Base-by-base conservation (phyloP, 257 asterid genomes). In the Leptodermis oblonga region DNA sequence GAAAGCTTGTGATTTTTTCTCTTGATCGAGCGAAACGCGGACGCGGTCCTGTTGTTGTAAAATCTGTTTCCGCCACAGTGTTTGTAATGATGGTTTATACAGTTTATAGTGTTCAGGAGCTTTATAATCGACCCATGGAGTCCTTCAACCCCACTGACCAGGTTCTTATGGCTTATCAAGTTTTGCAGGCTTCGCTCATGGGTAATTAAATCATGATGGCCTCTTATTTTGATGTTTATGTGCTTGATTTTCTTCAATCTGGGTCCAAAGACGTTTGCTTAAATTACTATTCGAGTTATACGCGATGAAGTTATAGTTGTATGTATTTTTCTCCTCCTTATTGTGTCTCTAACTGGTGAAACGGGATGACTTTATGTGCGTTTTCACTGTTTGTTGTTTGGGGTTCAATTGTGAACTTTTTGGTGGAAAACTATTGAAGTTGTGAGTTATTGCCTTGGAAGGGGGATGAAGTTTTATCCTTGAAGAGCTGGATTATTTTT, bases 21-120 rank as follows among this genome's bases (percentile, higher is more conserved):
- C 74, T 82, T 45, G 86, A 82, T 18, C 78, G 86, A 4, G 65
- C 65, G 34, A 82, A 82, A 37, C 73, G 84, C 51, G 86, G 86
- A 1, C 72, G 75, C 36, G 86, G 82, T 14, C 80, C 86, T 9
- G 64, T 82, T 49, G 70, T 82, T 1, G 80, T 78, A 22, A 78
- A 78, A 65, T 72, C 85, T 26, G 77, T 81, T 11, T 79, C 73
- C 8, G 74, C 75, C 0, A 82, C 82, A 1, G 62, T 79, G 22
- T 59, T 82, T 23, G 76, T 82, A 30, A 62, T 82, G 1, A 64
- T 82, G 82, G 15, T 74, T 22, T 82, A 77, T 49, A 74, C 77
- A 31, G 64, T 79, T 31, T 76, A 82, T 37, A 46, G 67, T 30
- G 68, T 82, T 43, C 62, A 39, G 39, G 82, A 71, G 13, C 20